Percentiles rank a stretch among this genome's conserved stretches.
phyloP scores from a whole-genome alignment of 2,329 filamentous ascomycete species.

The Hymenoscyphus fructigenus region DNA sequence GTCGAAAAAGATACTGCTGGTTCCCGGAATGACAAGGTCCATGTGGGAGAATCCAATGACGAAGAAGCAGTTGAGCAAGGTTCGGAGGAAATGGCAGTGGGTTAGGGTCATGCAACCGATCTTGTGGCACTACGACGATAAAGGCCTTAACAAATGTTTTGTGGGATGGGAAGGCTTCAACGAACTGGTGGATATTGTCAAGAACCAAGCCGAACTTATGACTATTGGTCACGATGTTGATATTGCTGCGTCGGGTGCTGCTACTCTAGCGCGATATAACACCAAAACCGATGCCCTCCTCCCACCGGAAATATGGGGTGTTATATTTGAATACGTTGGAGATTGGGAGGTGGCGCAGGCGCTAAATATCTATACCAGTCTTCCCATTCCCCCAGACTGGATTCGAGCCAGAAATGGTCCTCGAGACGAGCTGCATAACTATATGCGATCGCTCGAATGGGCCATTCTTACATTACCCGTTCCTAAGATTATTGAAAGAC shows the following conservation, averaged over 20 bases:
- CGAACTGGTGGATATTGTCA: conserved; percentile 71
- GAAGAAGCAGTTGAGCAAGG: conserved; percentile 81
- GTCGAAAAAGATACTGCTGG: conserved; percentile 78
- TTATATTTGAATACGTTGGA: conserved; percentile 77
- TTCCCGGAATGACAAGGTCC: conserved; percentile 83
- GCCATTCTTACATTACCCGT: conserved; percentile 74
- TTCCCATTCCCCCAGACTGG: conserved; percentile 75
- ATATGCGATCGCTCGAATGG: conserved; percentile 80
- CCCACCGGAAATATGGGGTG: conserved; percentile 85
- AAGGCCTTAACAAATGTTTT: conserved; percentile 50
- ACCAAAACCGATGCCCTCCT: conserved; percentile 48
- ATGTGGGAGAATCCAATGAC: conserved; percentile 93
- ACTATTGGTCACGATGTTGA: conserved; percentile 69
- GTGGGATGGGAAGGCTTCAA: conserved; percentile 65
- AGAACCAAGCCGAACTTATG: conserved; percentile 74
- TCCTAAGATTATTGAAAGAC: conserved; percentile 68
- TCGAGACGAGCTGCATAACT: conserved; percentile 65
- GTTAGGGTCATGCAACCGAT: conserved; percentile 78
- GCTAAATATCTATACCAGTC: conserved; percentile 75
- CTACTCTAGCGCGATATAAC: conserved; percentile 45
- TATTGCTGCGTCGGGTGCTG: conserved; percentile 36
- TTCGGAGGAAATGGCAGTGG: conserved; percentile 84
- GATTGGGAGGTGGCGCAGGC: conserved; percentile 91
- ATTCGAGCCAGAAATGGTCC: conserved; percentile 57
- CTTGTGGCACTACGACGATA: conserved; percentile 71